Percentiles rank a stretch among this genome's conserved stretches.
Conservation (phyloP, 495 filamentous ascomycete species). For the Neurospora sublineolata region DNA sequence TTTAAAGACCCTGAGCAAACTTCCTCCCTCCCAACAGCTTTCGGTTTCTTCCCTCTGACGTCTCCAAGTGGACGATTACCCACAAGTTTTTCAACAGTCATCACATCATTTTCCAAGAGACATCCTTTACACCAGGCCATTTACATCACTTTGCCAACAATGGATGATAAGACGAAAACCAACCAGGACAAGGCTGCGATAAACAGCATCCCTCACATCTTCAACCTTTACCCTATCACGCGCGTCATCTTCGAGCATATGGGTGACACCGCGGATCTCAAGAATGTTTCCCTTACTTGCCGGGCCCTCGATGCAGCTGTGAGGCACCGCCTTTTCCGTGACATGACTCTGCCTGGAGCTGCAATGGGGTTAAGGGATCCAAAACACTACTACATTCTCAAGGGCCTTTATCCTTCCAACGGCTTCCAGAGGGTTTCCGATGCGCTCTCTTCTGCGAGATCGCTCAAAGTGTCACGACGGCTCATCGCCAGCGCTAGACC, state of each 20-base stretch:
- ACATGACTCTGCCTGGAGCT: not conserved
- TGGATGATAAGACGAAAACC: not conserved
- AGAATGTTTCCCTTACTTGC: not conserved
- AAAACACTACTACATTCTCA: not conserved
- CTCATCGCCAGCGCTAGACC: not conserved
- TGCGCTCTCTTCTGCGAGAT: not conserved
- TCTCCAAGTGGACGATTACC: not conserved
- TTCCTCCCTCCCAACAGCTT: not conserved
- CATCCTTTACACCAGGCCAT: not conserved
- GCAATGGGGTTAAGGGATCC: not conserved
- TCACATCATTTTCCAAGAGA: not conserved
- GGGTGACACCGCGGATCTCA: not conserved
- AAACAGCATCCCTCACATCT: not conserved
- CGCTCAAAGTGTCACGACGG: not conserved
- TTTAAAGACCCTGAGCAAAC: not conserved
- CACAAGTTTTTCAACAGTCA: not conserved
- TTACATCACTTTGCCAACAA: constrained; percentile 1
- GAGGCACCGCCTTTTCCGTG: not conserved
- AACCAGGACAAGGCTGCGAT: too few species aligned
- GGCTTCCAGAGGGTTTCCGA: not conserved
- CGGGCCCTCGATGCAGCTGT: not conserved
- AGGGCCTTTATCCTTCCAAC: not conserved
- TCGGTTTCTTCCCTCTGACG: not conserved
- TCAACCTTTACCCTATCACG: not conserved
- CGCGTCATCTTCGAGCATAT: not conserved